A percentile compares a stretch with the other conserved stretches of the same genome.
Conservation (phyloP, 441 rosid genomes). For the Pelargonium citronellum region DNA sequence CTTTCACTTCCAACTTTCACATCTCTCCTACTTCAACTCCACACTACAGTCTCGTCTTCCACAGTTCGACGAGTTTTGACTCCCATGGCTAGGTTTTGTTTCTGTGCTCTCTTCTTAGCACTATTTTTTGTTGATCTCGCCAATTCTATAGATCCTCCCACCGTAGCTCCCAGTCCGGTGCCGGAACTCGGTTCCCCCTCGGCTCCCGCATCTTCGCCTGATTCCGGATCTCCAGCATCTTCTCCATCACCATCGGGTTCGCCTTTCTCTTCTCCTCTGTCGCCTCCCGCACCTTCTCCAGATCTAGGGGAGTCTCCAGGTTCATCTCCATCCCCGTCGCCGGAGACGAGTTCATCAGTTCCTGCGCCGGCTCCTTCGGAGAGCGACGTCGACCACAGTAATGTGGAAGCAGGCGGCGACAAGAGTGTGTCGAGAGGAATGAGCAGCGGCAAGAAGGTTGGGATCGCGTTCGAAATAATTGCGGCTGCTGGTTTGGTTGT, state of each 20-base stretch:
- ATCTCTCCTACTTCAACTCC: background rate
- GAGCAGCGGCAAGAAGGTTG: conserved; percentile 4
- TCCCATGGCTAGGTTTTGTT: background rate
- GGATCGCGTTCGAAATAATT: background rate
- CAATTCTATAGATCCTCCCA: background rate
- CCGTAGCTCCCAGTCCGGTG: conserved; percentile 2
- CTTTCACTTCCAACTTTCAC: background rate
- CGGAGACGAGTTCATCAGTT: background rate
- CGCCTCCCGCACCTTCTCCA: background rate
- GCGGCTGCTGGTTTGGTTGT: conserved; percentile 1
- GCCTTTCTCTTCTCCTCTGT: background rate
- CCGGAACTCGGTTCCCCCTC: conserved; percentile 2
- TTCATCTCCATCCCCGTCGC: background rate
- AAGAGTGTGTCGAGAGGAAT: background rate
- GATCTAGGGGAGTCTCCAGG: background rate
- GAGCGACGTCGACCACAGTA: background rate
- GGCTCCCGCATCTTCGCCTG: background rate
- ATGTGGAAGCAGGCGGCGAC: background rate
- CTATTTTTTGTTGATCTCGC: background rate
- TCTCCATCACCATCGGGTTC: background rate
- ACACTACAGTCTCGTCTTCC: too few relatives aligned
- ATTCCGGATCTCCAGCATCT: background rate
- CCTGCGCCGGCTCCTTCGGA: background rate
- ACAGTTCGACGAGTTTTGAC: background rate
- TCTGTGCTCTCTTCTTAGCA: conserved; percentile 4